phyloP scores from a whole-genome alignment of 495 filamentous ascomycete species.

The Chaetomium fimeti region DNA sequence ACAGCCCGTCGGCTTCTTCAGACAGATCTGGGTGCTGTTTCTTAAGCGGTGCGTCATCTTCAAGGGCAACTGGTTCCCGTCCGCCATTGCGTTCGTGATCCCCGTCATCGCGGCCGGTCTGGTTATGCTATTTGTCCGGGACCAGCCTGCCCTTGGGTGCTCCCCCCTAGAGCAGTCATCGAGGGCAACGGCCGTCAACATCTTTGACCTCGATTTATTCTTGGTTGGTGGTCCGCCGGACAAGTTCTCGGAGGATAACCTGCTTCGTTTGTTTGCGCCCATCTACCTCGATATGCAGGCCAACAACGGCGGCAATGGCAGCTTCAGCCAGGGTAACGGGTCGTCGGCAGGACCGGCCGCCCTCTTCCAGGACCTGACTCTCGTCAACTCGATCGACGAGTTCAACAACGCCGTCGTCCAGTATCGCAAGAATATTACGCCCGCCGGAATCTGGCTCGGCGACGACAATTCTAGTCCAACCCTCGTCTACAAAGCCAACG shows the following conservation, averaged over 20 bases:
- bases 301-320: conserved; percentile 20
- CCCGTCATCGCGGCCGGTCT: conserved; percentile 74
- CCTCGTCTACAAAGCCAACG: conserved; percentile 59
- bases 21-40: conserved; percentile 71
- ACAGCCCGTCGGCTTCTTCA: conserved; percentile 57
- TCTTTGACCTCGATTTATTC: conserved; percentile 43
- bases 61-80: conserved; percentile 72
- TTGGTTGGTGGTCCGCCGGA: conserved; percentile 63
- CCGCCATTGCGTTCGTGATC: conserved; percentile 65
- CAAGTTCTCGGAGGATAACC: conserved; percentile 42
- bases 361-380: conserved; percentile 49
- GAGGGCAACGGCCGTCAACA: conserved; percentile 29
- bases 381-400: conserved; percentile 61
- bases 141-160: conserved; percentile 58
- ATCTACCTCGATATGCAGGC: conserved; percentile 30
- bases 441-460: conserved; percentile 74
- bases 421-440: conserved; percentile 64
- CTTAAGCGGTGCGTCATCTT: conserved; percentile 74
- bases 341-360: conserved; percentile 17
- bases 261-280: conserved; percentile 49
- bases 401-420: conserved; percentile 64
- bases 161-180: conserved; percentile 44
- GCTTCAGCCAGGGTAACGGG: conserved; percentile 15
- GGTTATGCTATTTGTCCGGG: conserved; percentile 67
- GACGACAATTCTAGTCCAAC: conserved; percentile 53